Conservation (phyloP, 768 basidiomycete species). For the Amanita pallidorosea region DNA sequence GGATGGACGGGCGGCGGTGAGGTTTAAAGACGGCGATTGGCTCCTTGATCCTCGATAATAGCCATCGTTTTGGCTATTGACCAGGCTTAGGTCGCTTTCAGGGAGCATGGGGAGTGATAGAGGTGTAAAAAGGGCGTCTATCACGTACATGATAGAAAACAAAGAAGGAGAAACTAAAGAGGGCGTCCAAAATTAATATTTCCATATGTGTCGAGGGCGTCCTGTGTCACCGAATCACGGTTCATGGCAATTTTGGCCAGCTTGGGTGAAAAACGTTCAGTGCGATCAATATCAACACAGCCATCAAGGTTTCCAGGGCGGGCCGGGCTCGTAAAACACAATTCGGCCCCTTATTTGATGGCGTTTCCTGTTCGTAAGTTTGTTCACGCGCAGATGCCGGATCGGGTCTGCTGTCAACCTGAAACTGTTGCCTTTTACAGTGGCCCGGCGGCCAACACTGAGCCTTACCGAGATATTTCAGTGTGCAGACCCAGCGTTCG, state of each 20-base stretch:
- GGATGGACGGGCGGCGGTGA: neutral
- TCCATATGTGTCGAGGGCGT: neutral
- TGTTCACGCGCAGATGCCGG: neutral
- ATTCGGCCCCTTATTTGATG: neutral
- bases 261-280: neutral
- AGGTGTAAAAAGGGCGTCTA: neutral
- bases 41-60: neutral
- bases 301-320: neutral
- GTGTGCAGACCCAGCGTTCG: neutral
- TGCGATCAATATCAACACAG: slow-evolving; percentile 2
- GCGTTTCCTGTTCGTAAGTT: neutral
- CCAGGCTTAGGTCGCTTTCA: neutral
- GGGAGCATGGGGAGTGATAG: neutral
- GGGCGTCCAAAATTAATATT: neutral
- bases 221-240: neutral
- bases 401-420: neutral
- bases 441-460: no score
- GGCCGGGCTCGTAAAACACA: neutral
- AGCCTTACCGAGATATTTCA: no score
- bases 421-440: neutral
- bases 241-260: neutral
- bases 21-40: neutral
- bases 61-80: neutral
- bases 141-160: neutral
- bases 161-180: neutral